phyloP scores from a whole-genome alignment of 352 stramenopile genomes.

The Globisporangium rhizosaccharum region DNA sequence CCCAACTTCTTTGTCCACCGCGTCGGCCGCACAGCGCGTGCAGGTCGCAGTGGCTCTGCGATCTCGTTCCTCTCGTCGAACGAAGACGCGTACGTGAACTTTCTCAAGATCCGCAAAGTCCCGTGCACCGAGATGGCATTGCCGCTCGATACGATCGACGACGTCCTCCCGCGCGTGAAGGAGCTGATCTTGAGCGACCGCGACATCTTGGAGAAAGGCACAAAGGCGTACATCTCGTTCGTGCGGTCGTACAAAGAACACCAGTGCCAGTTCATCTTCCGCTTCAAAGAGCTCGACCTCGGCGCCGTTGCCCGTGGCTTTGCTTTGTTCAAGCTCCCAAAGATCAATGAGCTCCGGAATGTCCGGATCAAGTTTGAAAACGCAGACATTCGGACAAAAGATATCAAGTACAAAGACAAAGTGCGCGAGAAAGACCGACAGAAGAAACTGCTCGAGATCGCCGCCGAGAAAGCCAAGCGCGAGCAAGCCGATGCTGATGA shows the following conservation, averaged over 20 bases:
- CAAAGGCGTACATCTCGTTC: constrained; percentile 98
- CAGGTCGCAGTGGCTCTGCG: constrained; percentile 89
- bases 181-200: constrained; percentile 89
- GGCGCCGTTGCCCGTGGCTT: constrained; percentile 87
- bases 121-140: constrained; percentile 79
- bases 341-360: constrained; percentile 84
- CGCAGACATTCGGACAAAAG: constrained; percentile 84
- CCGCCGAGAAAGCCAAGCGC: constrained; percentile 62
- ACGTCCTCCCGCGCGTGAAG: constrained; percentile 89
- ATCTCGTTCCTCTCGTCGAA: constrained; percentile 95
- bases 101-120: constrained; percentile 94
- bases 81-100: constrained; percentile 97
- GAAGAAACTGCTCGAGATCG: constrained; percentile 88
- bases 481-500: constrained; percentile 46
- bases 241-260: constrained; percentile 99
- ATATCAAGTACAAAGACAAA: constrained; percentile 96
- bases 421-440: constrained; percentile 94
- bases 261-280: constrained; percentile 98
- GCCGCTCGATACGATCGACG: constrained; percentile 54
- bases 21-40: constrained; percentile 95
- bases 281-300: constrained; percentile 97
- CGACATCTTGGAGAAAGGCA: constrained; percentile 98
- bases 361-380: constrained; percentile 83
- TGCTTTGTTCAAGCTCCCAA: constrained; percentile 73
- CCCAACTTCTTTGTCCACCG: constrained; percentile 99